Conservation (phyloP, 1,284 basidiomycete genomes). For the Ceratobasidium sp. region DNA sequence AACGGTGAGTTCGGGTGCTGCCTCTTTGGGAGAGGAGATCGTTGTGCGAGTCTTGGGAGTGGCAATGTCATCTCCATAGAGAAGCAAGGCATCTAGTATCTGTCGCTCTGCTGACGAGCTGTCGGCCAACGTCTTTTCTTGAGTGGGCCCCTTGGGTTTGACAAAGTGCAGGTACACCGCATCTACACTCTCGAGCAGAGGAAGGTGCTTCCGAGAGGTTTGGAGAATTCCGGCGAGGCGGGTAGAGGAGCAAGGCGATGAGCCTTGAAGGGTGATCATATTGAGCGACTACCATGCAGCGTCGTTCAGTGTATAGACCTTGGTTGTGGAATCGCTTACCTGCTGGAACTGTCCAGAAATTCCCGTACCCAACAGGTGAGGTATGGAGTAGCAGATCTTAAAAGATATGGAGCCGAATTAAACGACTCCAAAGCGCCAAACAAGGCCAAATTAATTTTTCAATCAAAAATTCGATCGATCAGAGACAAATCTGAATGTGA, state of each 20-base stretch:
- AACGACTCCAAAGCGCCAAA: background rate
- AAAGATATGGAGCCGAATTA: conserved; percentile 9
- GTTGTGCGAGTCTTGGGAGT: conserved; percentile 57
- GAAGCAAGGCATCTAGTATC: conserved; percentile 78
- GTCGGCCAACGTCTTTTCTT: conserved; percentile 61
- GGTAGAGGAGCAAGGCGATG: conserved; percentile 71
- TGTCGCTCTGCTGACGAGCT: conserved; percentile 57
- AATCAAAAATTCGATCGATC: conserved; percentile 27
- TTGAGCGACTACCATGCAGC: background rate
- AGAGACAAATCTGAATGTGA: background rate
- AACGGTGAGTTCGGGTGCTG: conserved; percentile 52
- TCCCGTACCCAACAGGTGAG: background rate
- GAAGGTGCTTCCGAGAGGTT: conserved; percentile 62
- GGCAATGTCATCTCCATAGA: conserved; percentile 84
- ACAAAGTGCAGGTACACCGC: conserved; percentile 90
- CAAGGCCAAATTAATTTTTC: conserved; percentile 34
- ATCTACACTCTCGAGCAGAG: conserved; percentile 74
- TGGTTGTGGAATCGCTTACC: background rate
- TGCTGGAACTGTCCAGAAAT: background rate
- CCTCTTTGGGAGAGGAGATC: conserved; percentile 50
- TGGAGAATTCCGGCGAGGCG: conserved; percentile 69
- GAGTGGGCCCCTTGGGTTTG: conserved; percentile 60
- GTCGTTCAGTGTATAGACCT: background rate
- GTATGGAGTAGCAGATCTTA: background rate
- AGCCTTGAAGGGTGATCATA: conserved; percentile 65